A percentile compares a stretch with the other conserved stretches of the same genome.
phyloP scores from a whole-genome alignment of 2,329 filamentous ascomycete species.

The Diaporthe citrichinensis region DNA sequence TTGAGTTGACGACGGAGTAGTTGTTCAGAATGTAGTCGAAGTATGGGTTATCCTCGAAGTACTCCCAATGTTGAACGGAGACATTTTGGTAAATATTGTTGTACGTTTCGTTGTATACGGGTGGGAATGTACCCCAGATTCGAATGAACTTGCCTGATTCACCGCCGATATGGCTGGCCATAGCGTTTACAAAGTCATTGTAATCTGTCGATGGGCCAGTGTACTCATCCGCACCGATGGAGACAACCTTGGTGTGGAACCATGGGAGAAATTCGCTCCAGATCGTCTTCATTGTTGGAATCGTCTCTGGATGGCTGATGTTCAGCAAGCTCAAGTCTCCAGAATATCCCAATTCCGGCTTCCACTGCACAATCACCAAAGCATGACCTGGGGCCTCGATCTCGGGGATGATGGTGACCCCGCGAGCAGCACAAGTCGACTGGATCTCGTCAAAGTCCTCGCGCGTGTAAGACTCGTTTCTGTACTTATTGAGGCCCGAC shows the following conservation, averaged over 20 bases:
- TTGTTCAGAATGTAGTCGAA: conserved; percentile 58
- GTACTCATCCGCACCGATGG: conserved; percentile 71
- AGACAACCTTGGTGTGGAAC: conserved; percentile 69
- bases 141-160: conserved; percentile 60
- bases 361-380: conserved; percentile 71
- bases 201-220: conserved; percentile 61
- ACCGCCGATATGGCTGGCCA: conserved; percentile 60
- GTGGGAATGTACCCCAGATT: conserved; percentile 71
- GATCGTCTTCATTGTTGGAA: conserved; percentile 66
- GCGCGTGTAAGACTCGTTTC: conserved; percentile 69
- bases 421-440: conserved; percentile 64
- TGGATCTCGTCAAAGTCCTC: conserved; percentile 68
- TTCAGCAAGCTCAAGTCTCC: conserved; percentile 66
- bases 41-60: conserved; percentile 65
- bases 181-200: conserved; percentile 66
- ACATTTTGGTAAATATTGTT: conserved; percentile 59
- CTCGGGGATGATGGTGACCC: conserved; percentile 71
- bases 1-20: conserved; percentile 67
- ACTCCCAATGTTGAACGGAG: conserved; percentile 70
- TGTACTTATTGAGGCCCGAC: conserved; percentile 62
- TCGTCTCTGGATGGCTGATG: conserved; percentile 67
- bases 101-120: conserved; percentile 48
- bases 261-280: conserved; percentile 68
- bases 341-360: conserved; percentile 65
- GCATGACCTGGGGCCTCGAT: conserved; percentile 73